Conservation (phyloP, 768 basidiomycete species). For the Boletus subparvulus region DNA sequence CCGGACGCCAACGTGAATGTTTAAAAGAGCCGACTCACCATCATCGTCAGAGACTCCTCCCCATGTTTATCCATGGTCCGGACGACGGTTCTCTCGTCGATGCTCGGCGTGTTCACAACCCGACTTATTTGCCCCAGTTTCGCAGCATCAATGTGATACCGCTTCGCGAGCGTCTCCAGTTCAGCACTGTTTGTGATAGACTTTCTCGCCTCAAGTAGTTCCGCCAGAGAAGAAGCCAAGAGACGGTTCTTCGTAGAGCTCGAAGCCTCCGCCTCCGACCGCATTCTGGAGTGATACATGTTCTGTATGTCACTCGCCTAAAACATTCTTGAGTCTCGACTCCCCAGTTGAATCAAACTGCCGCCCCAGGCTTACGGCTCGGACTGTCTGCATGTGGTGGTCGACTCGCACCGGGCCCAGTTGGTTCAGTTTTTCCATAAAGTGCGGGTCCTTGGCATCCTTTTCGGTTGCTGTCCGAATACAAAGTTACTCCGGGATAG, state of each 20-base stretch:
- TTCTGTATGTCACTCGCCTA: constrained; percentile 35
- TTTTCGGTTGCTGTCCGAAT: constrained; percentile 49
- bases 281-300: constrained; percentile 53
- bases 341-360: not conserved
- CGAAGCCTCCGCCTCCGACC: constrained; percentile 56
- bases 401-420: constrained; percentile 73
- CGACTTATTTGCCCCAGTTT: constrained; percentile 52
- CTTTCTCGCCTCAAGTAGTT: constrained; percentile 67
- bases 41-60: constrained; percentile 50
- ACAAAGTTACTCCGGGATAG: not conserved
- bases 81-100: constrained; percentile 46
- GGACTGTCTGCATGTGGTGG: constrained; percentile 54
- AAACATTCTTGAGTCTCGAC: not conserved
- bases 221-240: constrained; percentile 49
- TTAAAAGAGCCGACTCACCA: constrained; percentile 38
- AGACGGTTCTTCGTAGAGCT: constrained; percentile 52
- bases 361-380: constrained; percentile 37
- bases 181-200: constrained; percentile 39
- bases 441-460: constrained; percentile 72
- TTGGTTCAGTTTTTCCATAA: constrained; percentile 59
- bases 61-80: constrained; percentile 53
- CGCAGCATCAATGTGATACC: constrained; percentile 54
- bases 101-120: constrained; percentile 65
- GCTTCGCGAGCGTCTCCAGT: constrained; percentile 49
- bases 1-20: not conserved